These are phyloP conservation scores for Microbotryomycetes sp. DNA, from an alignment of 1,284 basidiomycete genomes.

Conservation along the genomic window DNA sequence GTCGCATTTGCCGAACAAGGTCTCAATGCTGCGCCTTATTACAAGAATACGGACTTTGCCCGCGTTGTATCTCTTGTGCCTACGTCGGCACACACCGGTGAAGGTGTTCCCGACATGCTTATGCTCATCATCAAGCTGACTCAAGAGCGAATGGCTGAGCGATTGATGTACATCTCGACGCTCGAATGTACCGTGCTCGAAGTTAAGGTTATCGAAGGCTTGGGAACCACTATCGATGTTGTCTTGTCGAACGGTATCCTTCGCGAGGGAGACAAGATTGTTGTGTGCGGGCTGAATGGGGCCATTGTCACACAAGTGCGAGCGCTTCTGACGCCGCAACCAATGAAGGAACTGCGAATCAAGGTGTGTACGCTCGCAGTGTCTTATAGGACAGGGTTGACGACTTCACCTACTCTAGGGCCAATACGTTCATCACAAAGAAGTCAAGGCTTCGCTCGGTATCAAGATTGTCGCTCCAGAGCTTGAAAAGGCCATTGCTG, in stretches of 20 bases:
- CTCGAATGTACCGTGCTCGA: conserved; percentile 98
- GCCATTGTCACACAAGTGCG: conserved; percentile 94
- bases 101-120: conserved; percentile 99
- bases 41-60: conserved; percentile 94
- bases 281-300: conserved; percentile 94
- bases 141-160: conserved; percentile 95
- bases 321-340: conserved; percentile 92
- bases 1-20: conserved; percentile 96
- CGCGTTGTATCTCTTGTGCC: conserved; percentile 94
- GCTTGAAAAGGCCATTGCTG: conserved; percentile 98
- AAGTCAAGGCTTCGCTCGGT: conserved; percentile 95
- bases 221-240: conserved; percentile 97
- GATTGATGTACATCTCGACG: conserved; percentile 96
- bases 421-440: conserved; percentile 94
- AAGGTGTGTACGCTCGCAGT: conserved; percentile 56
- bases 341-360: conserved; percentile 88
- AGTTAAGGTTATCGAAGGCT: conserved; percentile 97
- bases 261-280: conserved; percentile 87
- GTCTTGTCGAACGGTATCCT: conserved; percentile 93
- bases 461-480: conserved; percentile 95
- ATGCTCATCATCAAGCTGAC: conserved; percentile 96
- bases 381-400: not conserved
- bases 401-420: conserved; percentile 53
- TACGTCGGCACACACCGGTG: conserved; percentile 94
- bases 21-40: conserved; percentile 90